Evolutionary conservation across 495 filamentous ascomycete genomes (phyloP), one percentile per base, ranked within the genome.

Genomic region (Saxispiralis lemnorum): DNA sequence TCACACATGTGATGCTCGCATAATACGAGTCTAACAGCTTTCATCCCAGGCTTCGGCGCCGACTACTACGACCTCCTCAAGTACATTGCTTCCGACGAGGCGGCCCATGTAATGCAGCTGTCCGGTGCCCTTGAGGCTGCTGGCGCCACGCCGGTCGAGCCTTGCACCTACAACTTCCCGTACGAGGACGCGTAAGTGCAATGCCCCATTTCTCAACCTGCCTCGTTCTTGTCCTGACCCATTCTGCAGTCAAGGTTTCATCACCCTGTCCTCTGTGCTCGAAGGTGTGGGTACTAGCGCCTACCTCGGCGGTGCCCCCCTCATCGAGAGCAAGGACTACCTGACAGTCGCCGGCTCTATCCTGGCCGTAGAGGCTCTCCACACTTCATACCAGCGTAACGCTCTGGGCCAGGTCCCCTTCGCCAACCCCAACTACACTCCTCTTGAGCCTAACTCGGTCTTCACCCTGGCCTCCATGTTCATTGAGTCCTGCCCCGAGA

Each of bases 261-360:
- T 74, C 35, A 57, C 59, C 6, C 59, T 68, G 6, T 64, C 64
- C 21, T 66, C 53, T 35, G 49, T 76, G 15, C 56, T 77, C 14
- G 73, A 77, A 50, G 69, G 69, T 11, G 46, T 49, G 20, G 48
- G 51, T 31, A 43, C 51, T 18, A 48, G 41, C 30, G 47, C 51
- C 18, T 75, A 75, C 56, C 61, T 75, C 21, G 73, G 72, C 21
- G 72, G 70, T 3, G 72, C 73, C 5, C 67, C 69, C 3, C 56
- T 62, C 11, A 71, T 75, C 50, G 60, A 63, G 47, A 62, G 61
- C 42, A 61, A 63, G 13, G 51, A 53, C 7, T 68, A 67, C 49
- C 60, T 77, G 16, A 71, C 69, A 19, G 71, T 65, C 1, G 73
- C 73, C 14, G 72, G 66, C 14, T 66, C 67, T 14, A 77, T 77